A percentile compares a stretch with the other conserved stretches of the same genome.
phyloP scores from a whole-genome alignment of 2,329 filamentous ascomycete species.

The Aspergillus persii region DNA sequence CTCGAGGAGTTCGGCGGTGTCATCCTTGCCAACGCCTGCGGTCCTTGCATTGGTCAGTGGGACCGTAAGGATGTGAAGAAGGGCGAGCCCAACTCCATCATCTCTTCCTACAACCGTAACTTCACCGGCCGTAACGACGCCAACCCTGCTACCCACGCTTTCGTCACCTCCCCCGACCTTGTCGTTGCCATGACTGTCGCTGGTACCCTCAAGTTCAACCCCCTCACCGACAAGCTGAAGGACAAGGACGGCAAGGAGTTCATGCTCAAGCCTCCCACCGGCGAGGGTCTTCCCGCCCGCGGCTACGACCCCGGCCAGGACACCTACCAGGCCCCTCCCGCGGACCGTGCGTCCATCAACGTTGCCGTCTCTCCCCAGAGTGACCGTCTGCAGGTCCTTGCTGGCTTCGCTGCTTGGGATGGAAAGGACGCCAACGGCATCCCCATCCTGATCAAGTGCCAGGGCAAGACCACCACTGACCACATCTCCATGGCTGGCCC shows the following conservation, averaged over 20 bases:
- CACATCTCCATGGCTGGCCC: conserved; percentile 97
- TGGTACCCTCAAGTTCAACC: conserved; percentile 89
- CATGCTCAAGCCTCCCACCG: conserved; percentile 74
- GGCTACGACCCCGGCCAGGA: conserved; percentile 91
- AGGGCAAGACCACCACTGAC: conserved; percentile 96
- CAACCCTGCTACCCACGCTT: conserved; percentile 91
- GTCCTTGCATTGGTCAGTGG: conserved; percentile 93
- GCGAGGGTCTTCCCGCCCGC: conserved; percentile 71
- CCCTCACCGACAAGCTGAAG: conserved; percentile 85
- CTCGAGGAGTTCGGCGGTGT: conserved; percentile 96
- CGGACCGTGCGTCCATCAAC: conserved; percentile 67
- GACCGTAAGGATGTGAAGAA: conserved; percentile 91
- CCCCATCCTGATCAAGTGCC: conserved; percentile 92
- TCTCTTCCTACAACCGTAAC: conserved; percentile 99
- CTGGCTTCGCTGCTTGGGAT: conserved; percentile 84
- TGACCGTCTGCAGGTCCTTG: conserved; percentile 89
- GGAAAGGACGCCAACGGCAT: conserved; percentile 82
- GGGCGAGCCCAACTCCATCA: conserved; percentile 91
- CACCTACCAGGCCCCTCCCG: conserved; percentile 93
- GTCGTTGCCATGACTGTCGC: conserved; percentile 84
- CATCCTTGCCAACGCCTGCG: conserved; percentile 93
- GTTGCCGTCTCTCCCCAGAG: conserved; percentile 86
- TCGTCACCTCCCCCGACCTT: conserved; percentile 86
- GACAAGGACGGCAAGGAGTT: conserved; percentile 97
- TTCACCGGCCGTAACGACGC: conserved; percentile 97